phyloP scores from a whole-genome alignment of 352 stramenopile genomes.

The Phytophthora pini region DNA sequence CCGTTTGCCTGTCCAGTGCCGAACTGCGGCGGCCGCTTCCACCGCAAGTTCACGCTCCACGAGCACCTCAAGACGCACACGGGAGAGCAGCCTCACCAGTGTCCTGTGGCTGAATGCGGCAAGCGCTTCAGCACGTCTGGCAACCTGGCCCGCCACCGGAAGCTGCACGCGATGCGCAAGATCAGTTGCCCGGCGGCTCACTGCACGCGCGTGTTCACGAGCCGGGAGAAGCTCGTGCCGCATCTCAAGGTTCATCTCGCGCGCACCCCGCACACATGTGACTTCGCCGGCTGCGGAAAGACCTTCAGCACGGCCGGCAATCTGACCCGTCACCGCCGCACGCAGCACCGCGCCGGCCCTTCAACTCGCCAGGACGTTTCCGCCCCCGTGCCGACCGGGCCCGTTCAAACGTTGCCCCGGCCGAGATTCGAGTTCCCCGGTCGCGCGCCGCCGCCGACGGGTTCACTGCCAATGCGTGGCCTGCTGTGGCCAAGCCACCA shows the following conservation, averaged over 20 bases:
- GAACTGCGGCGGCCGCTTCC: slow-evolving; percentile 63
- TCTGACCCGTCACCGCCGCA: slow-evolving; percentile 65
- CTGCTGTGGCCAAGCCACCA: slow-evolving; percentile 38
- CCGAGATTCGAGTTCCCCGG: slow-evolving; percentile 41
- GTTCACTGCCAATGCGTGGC: slow-evolving; percentile 41
- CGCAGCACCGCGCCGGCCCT: slow-evolving; percentile 51
- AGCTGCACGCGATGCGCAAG: slow-evolving; percentile 52
- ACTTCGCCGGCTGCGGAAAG: slow-evolving; percentile 58
- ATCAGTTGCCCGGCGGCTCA: slow-evolving; percentile 51
- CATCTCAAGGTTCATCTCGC: slow-evolving; percentile 61
- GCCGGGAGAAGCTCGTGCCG: slow-evolving; percentile 52
- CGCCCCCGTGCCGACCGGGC: neutral
- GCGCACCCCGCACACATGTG: slow-evolving; percentile 59
- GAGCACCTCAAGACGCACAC: slow-evolving; percentile 89
- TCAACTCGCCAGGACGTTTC: slow-evolving; percentile 11
- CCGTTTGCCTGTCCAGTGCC: slow-evolving; percentile 44
- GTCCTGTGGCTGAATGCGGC: slow-evolving; percentile 57
- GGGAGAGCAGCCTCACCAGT: slow-evolving; percentile 77
- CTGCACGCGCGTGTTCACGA: slow-evolving; percentile 56
- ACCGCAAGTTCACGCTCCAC: slow-evolving; percentile 80
- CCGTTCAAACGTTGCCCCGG: slow-evolving; percentile 25
- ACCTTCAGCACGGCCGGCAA: slow-evolving; percentile 73
- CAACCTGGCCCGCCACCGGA: slow-evolving; percentile 61
- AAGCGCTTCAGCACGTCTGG: slow-evolving; percentile 72
- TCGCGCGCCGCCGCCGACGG: slow-evolving; percentile 23